Evolutionary conservation across 129 eudicot species (phyloP).

Genomic region (Erigeron canadensis): DNA sequence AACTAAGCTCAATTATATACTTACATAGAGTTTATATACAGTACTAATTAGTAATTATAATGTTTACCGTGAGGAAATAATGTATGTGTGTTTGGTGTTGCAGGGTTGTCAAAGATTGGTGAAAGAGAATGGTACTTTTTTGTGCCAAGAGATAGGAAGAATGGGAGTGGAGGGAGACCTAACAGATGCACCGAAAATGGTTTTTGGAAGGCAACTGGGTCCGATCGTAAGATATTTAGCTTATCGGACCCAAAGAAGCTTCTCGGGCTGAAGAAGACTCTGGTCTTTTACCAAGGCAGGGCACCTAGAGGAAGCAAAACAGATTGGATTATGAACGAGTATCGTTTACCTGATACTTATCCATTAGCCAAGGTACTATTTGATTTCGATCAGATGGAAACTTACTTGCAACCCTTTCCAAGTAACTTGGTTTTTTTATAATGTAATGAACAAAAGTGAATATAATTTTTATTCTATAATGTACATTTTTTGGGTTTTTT

Average conservation of each 20-base stretch:
- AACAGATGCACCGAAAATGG: constrained; percentile 79
- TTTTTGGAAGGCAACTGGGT: constrained; percentile 94
- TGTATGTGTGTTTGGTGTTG: not conserved
- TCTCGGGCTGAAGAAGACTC: constrained; percentile 73
- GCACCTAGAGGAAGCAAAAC: constrained; percentile 78
- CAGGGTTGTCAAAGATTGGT: constrained; percentile 84
- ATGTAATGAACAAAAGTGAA: not conserved
- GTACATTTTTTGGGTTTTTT: too few species aligned
- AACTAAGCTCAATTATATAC: too few species aligned
- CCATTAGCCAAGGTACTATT: constrained; percentile 47
- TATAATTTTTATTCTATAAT: too few species aligned
- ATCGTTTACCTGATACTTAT: constrained; percentile 58
- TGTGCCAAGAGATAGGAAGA: constrained; percentile 74
- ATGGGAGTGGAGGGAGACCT: constrained; percentile 85
- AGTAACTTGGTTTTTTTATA: not conserved
- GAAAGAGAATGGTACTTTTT: constrained; percentile 94
- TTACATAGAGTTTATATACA: not conserved
- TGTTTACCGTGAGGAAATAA: too few species aligned
- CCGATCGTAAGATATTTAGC: constrained; percentile 69
- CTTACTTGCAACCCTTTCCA: not conserved
- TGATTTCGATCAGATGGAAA: not conserved
- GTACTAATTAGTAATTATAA: too few species aligned
- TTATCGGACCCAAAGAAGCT: constrained; percentile 53
- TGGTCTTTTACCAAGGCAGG: constrained; percentile 82
- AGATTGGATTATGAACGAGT: constrained; percentile 94